Conservation (phyloP, 164 flowering plant species). For the Santalum album region DNA sequence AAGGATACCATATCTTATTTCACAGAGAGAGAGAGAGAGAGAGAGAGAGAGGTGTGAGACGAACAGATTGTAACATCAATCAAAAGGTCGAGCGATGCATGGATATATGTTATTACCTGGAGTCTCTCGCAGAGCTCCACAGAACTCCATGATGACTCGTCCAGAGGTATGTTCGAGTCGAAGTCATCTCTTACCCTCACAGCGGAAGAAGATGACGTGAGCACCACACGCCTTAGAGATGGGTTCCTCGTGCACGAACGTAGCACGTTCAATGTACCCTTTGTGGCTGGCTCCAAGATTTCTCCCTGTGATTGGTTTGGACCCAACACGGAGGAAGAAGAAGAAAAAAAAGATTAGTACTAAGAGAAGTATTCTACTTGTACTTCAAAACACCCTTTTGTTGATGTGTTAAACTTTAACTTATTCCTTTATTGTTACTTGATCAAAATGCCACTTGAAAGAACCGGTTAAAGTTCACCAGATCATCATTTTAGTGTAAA, state of each 20-base stretch:
- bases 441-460: too few relatives aligned
- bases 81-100: too few relatives aligned
- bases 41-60: too few relatives aligned
- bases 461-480: neutral
- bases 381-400: too few relatives aligned
- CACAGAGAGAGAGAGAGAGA: neutral
- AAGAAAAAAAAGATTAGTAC: too few relatives aligned
- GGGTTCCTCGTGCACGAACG: constrained; percentile 75
- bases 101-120: constrained; percentile 25
- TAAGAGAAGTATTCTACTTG: too few relatives aligned
- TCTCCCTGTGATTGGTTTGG: constrained; percentile 31
- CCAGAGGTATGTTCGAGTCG: constrained; percentile 48
- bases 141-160: constrained; percentile 83
- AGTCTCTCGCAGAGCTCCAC: constrained; percentile 53
- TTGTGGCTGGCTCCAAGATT: constrained; percentile 67
- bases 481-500: too few relatives aligned
- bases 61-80: too few relatives aligned
- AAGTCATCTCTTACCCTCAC: constrained; percentile 55
- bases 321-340: too few relatives aligned
- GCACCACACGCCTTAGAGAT: constrained; percentile 60
- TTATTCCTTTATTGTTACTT: neutral
- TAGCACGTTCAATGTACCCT: constrained; percentile 80
- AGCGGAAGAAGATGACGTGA: constrained; percentile 83
- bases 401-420: too few relatives aligned
- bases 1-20: constrained; percentile 63